Conservation (phyloP, 108 stramenopile genomes). For the Nitzschia putrida region DNA sequence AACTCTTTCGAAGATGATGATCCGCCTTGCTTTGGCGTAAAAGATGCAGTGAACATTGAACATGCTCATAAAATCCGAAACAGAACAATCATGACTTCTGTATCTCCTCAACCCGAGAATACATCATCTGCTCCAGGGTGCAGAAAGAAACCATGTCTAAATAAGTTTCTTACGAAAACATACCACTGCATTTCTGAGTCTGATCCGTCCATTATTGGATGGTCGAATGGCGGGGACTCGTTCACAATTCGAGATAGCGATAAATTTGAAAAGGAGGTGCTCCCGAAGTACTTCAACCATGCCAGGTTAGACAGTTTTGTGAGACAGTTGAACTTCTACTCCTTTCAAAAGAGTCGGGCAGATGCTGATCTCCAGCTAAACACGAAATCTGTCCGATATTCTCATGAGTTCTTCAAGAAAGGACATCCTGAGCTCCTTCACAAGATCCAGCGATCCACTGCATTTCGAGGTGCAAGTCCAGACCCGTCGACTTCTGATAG, state of each 20-base stretch:
- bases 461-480: not conserved
- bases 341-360: slow-evolving; percentile 16
- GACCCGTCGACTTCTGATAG: not conserved
- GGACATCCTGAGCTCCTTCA: slow-evolving; percentile 59
- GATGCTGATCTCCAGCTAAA: not conserved
- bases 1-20: too few relatives aligned
- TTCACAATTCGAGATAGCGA: slow-evolving; percentile 63
- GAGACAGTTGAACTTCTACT: slow-evolving; percentile 88
- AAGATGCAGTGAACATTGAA: too few relatives aligned
- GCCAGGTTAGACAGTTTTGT: slow-evolving; percentile 81
- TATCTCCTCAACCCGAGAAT: too few relatives aligned
- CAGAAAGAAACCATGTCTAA: not conserved
- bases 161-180: slow-evolving; percentile 41
- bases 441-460: slow-evolving; percentile 42
- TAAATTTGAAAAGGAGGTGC: slow-evolving; percentile 47
- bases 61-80: not conserved
- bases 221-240: slow-evolving; percentile 53
- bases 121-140: too few relatives aligned
- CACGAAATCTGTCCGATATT: slow-evolving; percentile 38
- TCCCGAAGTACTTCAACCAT: slow-evolving; percentile 89
- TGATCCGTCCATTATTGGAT: slow-evolving; percentile 40
- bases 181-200: slow-evolving; percentile 61
- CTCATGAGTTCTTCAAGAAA: slow-evolving; percentile 56
- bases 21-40: too few relatives aligned
- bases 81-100: not conserved